Conservation (phyloP, 305 asterid genomes). For the Fraxinus angustifolia region DNA sequence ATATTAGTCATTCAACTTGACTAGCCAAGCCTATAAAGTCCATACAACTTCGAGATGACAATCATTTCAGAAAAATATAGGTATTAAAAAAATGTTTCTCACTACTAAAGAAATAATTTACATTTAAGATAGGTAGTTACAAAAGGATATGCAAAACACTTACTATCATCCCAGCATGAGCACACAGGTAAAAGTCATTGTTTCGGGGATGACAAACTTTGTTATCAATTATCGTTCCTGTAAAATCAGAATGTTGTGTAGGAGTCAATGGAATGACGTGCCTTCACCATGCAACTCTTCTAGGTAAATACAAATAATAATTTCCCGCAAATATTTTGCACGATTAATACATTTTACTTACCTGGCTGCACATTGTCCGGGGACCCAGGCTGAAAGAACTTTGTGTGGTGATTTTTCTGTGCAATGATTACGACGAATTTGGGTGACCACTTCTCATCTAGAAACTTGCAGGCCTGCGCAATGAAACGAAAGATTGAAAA, state of each 20-base stretch:
- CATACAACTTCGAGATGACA: not conserved
- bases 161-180: constrained; percentile 92
- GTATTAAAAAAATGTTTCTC: not conserved
- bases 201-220: constrained; percentile 86
- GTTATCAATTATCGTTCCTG: constrained; percentile 86
- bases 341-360: constrained; percentile 10
- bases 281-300: not conserved
- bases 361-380: constrained; percentile 94
- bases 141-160: constrained; percentile 23
- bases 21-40: not conserved
- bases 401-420: constrained; percentile 90
- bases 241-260: constrained; percentile 16
- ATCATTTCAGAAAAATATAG: not conserved
- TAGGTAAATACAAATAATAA: not conserved
- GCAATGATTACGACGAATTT: constrained; percentile 84
- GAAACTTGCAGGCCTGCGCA: constrained; percentile 76
- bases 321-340: not conserved
- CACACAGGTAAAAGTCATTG: constrained; percentile 88
- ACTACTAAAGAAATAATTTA: not conserved
- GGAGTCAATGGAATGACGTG: not conserved
- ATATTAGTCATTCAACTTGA: not conserved
- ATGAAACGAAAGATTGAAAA: not conserved
- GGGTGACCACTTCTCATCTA: constrained; percentile 79
- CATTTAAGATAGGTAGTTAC: not conserved
- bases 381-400: constrained; percentile 69